Percentiles rank a stretch among this genome's conserved stretches.
Evolutionary conservation across 768 basidiomycete species (phyloP).

Genomic region (Termitomyces sp.): DNA sequence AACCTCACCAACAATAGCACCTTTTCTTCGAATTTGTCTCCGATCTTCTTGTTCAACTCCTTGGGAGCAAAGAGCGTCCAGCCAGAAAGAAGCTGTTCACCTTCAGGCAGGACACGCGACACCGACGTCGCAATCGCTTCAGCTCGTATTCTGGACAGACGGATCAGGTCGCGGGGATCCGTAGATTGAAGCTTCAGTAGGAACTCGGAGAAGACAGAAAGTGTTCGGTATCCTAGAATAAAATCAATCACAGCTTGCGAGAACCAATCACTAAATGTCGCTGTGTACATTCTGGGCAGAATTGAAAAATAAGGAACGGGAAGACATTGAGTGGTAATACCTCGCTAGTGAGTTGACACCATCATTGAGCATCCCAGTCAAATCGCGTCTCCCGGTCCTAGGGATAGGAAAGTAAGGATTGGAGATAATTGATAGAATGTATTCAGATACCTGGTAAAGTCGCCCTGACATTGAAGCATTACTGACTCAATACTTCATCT

Average conservation of each 20-base stretch:
- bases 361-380: constrained; percentile 89
- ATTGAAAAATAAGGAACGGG: not conserved
- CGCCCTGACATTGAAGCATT: constrained; percentile 45
- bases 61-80: constrained; percentile 93
- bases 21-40: constrained; percentile 92
- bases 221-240: constrained; percentile 81
- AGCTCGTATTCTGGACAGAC: constrained; percentile 82
- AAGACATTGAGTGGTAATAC: constrained; percentile 18
- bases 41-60: constrained; percentile 61
- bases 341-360: constrained; percentile 92
- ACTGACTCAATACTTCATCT: not conserved
- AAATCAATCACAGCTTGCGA: constrained; percentile 94
- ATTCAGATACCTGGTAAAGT: constrained; percentile 73
- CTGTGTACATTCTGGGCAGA: constrained; percentile 69
- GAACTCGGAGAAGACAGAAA: constrained; percentile 92
- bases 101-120: constrained; percentile 67
- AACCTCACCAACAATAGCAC: constrained; percentile 78
- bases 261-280: constrained; percentile 94
- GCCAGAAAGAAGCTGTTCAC: constrained; percentile 72
- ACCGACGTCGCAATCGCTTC: constrained; percentile 92
- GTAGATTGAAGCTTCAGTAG: constrained; percentile 80
- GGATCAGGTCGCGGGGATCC: constrained; percentile 87
- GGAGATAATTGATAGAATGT: not conserved
- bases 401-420: constrained; percentile 1
- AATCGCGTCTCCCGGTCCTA: constrained; percentile 94